Base-by-base conservation (phyloP, 2,329 filamentous ascomycete species). In the Helotiales sp. region DNA sequence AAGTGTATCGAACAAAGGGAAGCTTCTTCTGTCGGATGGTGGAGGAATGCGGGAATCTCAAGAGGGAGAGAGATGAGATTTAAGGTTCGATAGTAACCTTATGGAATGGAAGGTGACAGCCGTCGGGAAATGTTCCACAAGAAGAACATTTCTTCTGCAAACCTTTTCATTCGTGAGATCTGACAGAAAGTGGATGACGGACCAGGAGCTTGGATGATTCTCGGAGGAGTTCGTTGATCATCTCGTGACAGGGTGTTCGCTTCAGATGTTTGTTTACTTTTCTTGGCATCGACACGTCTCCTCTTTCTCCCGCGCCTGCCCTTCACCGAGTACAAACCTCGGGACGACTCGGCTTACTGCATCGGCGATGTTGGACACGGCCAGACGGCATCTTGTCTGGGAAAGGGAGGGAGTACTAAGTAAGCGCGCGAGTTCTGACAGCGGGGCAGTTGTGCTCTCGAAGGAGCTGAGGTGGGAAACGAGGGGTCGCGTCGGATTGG, bases 211-310 rank as follows among this genome's bases (percentile, higher is more conserved):
- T 15, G 31, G 31, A 15, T 15, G n/a, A 34, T 10, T 10, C n/a
- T 15, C 10, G n/a, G 31, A 5, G 31, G 31, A 13, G 10, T 34
- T 34, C n/a, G 31, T 10, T 34, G 31, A 34, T 34, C 31, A 34
- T 54, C 52, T 19, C 53, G 53, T 49, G 53, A 55, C 13, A n/a
- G n/a, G n/a, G n/a, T n/a, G n/a, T 30, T 50, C 44, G 53, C 34
- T 36, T 8, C n/a, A 48, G 31, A 29, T 31, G 44, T 55, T 55
- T 55, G 46, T 55, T 55, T 55, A 55, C 53, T n/a, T n/a, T 36
- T 36, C 30, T 55, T 49, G 53, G 44, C 42, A 17, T 19, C 29
- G 44, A 50, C 53, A 55, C 53, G 53, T 50, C 46, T 42, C 22
- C 22, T 17, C 17, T 9, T 42, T 42, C 6, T 42, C 3, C 10